Conservation (phyloP, 352 stramenopile genomes). For the Phytophthora crassamura region DNA sequence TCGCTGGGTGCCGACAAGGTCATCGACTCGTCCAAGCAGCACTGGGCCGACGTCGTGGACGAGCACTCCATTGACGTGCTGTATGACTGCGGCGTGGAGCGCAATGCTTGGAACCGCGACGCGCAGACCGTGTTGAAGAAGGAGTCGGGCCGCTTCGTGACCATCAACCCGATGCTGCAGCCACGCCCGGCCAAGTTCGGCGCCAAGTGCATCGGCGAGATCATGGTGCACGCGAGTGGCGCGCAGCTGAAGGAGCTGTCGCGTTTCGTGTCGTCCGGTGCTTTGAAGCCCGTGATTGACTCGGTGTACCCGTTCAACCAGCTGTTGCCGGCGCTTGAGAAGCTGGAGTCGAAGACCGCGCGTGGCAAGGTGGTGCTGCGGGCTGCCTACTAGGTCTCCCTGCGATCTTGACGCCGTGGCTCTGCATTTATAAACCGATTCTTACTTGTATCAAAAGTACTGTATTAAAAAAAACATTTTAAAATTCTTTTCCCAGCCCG, state of each 20-base stretch:
- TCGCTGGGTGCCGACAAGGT: constrained; percentile 53
- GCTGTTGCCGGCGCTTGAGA: constrained; percentile 43
- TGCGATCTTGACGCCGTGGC: too few species aligned
- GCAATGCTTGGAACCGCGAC: constrained; percentile 36
- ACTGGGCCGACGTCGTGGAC: constrained; percentile 39
- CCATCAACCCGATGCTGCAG: constrained; percentile 40
- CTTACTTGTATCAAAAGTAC: too few species aligned
- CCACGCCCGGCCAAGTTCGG: constrained; percentile 48
- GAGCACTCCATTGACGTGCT: constrained; percentile 47
- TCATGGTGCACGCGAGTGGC: constrained; percentile 36
- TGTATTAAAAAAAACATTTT: too few species aligned
- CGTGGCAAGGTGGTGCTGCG: constrained; percentile 66
- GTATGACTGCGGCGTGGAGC: constrained; percentile 46
- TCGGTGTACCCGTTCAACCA: constrained; percentile 51
- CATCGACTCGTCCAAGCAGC: constrained; percentile 63
- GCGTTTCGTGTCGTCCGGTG: constrained; percentile 32
- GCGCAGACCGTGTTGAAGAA: constrained; percentile 40
- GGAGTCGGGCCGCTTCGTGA: constrained; percentile 34
- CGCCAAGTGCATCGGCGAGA: constrained; percentile 38
- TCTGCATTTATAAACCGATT: too few species aligned
- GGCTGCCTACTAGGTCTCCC: constrained; percentile 28
- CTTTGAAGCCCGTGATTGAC: constrained; percentile 44
- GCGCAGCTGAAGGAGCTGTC: constrained; percentile 47
- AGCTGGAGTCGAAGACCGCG: constrained; percentile 48
- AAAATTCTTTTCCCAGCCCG: too few species aligned